Percentiles rank a stretch among this genome's conserved stretches.
phyloP scores from a whole-genome alignment of 306 rosid genomes.

The Rosa multiflora region DNA sequence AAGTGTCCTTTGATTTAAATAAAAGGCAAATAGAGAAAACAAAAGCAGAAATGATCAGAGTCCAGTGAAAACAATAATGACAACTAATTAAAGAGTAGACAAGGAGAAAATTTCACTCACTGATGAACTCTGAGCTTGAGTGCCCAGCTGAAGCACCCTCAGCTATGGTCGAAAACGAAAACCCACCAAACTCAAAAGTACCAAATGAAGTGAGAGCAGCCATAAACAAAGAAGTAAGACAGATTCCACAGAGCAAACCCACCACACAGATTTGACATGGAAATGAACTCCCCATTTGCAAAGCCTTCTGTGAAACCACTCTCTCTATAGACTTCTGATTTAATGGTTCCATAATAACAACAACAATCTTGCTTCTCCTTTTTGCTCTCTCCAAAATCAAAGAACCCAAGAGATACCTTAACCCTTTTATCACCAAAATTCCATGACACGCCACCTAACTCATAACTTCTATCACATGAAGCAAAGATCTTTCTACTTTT shows the following conservation, averaged over 20 bases:
- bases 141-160: slow-evolving; percentile 35
- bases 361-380: neutral
- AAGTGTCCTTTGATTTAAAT: slow-evolving; percentile 14
- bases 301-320: slow-evolving; percentile 73
- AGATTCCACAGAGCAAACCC: slow-evolving; percentile 84
- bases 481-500: slow-evolving; percentile 5
- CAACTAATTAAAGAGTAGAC: neutral
- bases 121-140: slow-evolving; percentile 42
- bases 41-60: neutral
- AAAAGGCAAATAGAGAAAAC: slow-evolving; percentile 1
- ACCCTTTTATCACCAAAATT: slow-evolving; percentile 20
- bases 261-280: slow-evolving; percentile 86
- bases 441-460: slow-evolving; percentile 33
- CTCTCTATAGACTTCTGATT: slow-evolving; percentile 71
- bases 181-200: slow-evolving; percentile 51
- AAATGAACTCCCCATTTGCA: slow-evolving; percentile 81
- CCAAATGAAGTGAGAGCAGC: slow-evolving; percentile 80
- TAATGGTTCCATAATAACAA: slow-evolving; percentile 48
- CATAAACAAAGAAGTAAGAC: slow-evolving; percentile 68
- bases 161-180: slow-evolving; percentile 51
- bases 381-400: slow-evolving; percentile 9
- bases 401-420: slow-evolving; percentile 1
- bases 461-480: slow-evolving; percentile 45
- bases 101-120: slow-evolving; percentile 45
- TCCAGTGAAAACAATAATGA: neutral